Evolutionary conservation across 768 basidiomycete species (phyloP).

Genomic region (Asterophora lycoperdoides): DNA sequence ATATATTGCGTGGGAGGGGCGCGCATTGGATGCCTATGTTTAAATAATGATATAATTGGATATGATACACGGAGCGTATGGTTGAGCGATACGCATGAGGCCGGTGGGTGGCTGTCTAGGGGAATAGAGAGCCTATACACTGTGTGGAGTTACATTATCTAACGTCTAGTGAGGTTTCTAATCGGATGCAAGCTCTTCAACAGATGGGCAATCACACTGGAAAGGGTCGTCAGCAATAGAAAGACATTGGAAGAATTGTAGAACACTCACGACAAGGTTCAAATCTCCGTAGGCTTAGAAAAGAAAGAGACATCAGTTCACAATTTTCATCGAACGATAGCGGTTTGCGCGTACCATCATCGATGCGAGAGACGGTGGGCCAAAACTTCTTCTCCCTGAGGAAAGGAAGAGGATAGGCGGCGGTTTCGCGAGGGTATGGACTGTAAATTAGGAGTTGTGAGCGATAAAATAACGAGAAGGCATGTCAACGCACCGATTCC

Average conservation of each 20-base stretch:
- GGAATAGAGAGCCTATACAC: conserved; percentile 40
- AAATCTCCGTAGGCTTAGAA: conserved; percentile 85
- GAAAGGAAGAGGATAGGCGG: conserved; percentile 86
- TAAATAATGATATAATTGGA: conserved; percentile 24
- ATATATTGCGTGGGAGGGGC: conserved; percentile 9
- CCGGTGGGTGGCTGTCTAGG: conserved; percentile 42
- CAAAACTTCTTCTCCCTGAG: conserved; percentile 92
- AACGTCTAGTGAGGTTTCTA: conserved; percentile 12
- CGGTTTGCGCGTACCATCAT: conserved; percentile 66
- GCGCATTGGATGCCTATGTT: conserved; percentile 5
- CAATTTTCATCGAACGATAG: conserved; percentile 4
- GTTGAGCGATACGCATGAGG: conserved; percentile 62
- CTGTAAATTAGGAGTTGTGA: conserved; percentile 32
- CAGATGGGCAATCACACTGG: conserved; percentile 86
- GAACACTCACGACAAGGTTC: conserved; percentile 72
- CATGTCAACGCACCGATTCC: conserved; percentile 65
- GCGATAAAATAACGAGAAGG: neutral
- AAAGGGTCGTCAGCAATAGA: conserved; percentile 12
- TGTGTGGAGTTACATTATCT: conserved; percentile 11
- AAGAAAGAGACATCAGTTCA: neutral
- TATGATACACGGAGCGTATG: conserved; percentile 39
- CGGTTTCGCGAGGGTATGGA: conserved; percentile 85
- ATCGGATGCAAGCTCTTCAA: conserved; percentile 64
- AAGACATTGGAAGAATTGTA: neutral
- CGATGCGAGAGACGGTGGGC: conserved; percentile 89